A percentile compares a stretch with the other conserved stretches of the same genome.
Evolutionary conservation across 371 early-diverging fungal genomes (phyloP).

Genomic region (Chytridiales sp.): DNA sequence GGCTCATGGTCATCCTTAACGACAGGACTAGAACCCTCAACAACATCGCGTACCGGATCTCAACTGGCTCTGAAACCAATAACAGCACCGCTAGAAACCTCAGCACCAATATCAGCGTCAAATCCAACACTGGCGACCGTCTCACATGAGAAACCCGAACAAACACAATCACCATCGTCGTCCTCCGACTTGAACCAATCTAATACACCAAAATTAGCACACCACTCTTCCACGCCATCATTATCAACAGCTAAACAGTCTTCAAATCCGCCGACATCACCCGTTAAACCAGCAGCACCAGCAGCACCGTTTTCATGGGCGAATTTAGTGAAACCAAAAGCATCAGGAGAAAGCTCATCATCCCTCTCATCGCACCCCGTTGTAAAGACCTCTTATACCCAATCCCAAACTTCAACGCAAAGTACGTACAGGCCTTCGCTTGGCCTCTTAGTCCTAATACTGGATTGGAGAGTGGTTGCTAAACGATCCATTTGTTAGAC

Average conservation of each 20-base stretch:
- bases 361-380: not conserved
- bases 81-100: too few relatives aligned
- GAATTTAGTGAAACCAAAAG: slow-evolving; percentile 13
- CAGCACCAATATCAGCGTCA: not conserved
- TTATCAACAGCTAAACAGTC: not conserved
- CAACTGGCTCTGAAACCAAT: too few relatives aligned
- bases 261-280: slow-evolving; percentile 1
- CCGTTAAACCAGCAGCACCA: not conserved
- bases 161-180: not conserved
- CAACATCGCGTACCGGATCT: too few relatives aligned
- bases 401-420: slow-evolving; percentile 6
- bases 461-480: too few relatives aligned
- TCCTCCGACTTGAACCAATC: too few relatives aligned
- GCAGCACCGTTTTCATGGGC: slow-evolving; percentile 15
- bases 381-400: not conserved
- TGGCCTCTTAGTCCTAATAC: too few relatives aligned
- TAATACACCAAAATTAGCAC: too few relatives aligned
- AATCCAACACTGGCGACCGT: not conserved
- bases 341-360: not conserved
- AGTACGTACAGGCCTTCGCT: too few relatives aligned
- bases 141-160: too few relatives aligned
- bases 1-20: too few relatives aligned
- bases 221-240: slow-evolving; percentile 2
- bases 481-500: slow-evolving; percentile 1
- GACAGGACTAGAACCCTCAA: too few relatives aligned